Base-by-base conservation (phyloP, 2,329 filamentous ascomycete species). In the Ceratocystis smalleyi region DNA sequence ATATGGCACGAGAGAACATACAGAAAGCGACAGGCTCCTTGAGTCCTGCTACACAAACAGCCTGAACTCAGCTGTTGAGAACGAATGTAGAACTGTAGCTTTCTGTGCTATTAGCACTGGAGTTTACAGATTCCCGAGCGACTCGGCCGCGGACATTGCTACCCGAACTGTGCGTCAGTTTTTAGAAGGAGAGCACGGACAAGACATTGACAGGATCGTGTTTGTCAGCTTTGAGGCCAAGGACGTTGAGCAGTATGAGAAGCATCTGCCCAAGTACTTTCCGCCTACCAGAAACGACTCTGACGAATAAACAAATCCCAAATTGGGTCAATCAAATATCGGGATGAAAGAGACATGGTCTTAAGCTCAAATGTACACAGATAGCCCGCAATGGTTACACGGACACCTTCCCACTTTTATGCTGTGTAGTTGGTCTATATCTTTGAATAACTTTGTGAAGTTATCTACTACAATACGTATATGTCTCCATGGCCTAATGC, bases 61-160 rank as follows among this genome's bases (percentile, higher is more conserved):
- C 69, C 74, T 97, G 65, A 76, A 87, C 69, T 72, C 95, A n/a
- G 91, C 91, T 0, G 84, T 83, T 0, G 74, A 83, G 62, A 79
- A 86, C 63, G 79, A 78, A 1, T 81, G 88, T 70, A 82, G 79
- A 71, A 89, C 82, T 57, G 79, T 97, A 64, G 94, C 89, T 0
- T 96, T 99, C 70, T 84, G 86, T 49, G 86, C 84, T 22, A 80
- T 97, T 66, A 95, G 91, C 71, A 96, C 92, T 0, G 94, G 92
- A 0, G 74, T 96, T 1, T 97, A 96, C 71, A 89, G 89, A 0
- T 97, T 95, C 71, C 92, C 92, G 0, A 88, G 83, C 69, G 68
- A 71, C 0, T 80, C 85, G 49, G 94, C 92, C 0, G 89, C 90
- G 0, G 73, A 78, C n/a, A 79, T 86, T 8, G 94, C 90, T 1